A percentile compares a stretch with the other conserved stretches of the same genome.
Conservation (phyloP, 2,329 filamentous ascomycete species). For the Hansfordia pulvinata region DNA sequence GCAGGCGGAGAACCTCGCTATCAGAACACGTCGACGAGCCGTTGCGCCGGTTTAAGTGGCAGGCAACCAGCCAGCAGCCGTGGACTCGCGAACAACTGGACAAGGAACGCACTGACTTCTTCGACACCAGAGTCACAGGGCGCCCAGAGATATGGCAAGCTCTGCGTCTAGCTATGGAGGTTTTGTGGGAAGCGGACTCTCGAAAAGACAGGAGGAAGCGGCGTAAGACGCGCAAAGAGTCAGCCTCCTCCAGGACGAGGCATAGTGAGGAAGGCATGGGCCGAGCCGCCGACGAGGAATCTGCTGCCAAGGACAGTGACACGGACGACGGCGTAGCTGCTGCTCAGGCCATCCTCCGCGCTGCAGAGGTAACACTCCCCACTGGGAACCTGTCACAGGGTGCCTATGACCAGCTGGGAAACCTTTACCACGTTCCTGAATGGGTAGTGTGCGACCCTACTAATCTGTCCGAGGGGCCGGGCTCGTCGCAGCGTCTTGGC, state of each 20-base stretch:
- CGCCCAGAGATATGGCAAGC: slow-evolving; percentile 69
- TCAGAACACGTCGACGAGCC: slow-evolving; percentile 59
- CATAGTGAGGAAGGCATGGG: background rate
- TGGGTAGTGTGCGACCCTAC: slow-evolving; percentile 55
- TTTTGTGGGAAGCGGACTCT: slow-evolving; percentile 45
- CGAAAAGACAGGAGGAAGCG: background rate
- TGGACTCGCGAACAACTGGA: slow-evolving; percentile 62
- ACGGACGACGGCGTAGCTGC: slow-evolving; percentile 37
- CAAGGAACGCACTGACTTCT: slow-evolving; percentile 68
- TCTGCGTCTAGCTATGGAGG: slow-evolving; percentile 51
- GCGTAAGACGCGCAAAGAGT: slow-evolving; percentile 2
- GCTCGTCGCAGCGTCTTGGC: too few relatives aligned
- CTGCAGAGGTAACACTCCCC: slow-evolving; percentile 62
- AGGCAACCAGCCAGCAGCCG: slow-evolving; percentile 40
- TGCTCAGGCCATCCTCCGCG: slow-evolving; percentile 70
- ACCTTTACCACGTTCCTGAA: slow-evolving; percentile 55
- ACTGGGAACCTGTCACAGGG: slow-evolving; percentile 60
- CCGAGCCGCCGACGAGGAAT: slow-evolving; percentile 19
- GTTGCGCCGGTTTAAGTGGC: slow-evolving; percentile 53
- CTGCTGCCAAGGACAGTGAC: slow-evolving; percentile 12
- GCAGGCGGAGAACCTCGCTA: slow-evolving; percentile 26
- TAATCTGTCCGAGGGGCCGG: slow-evolving; percentile 31
- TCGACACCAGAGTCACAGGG: slow-evolving; percentile 77
- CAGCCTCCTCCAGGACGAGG: slow-evolving; percentile 10
- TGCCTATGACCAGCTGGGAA: slow-evolving; percentile 58